Evolutionary conservation across 441 rosid species (phyloP), one percentile per base, ranked within the genome.

Genomic region (Pelargonium fulgidum): DNA sequence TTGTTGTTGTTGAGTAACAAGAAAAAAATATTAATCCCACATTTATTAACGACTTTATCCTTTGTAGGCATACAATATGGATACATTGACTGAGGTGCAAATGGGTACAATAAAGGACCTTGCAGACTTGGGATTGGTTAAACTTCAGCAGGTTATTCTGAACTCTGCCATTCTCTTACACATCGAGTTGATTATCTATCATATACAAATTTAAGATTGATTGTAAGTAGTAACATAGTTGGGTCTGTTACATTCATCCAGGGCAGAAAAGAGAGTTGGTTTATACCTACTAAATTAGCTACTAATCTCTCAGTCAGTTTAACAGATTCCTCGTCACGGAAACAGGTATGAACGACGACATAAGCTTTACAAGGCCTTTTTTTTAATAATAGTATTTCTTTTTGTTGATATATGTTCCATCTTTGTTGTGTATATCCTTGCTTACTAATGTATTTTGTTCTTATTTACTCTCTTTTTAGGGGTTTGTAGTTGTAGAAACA

Each of bases 221-320:
- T 17, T 16, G 19, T 17, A 7, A 56, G 24, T 56, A 16, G 62
- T 56, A 56, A 56, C 29, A 9, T 41, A 29, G 5, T 29, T 29
- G 36, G 36, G 66, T 74, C 41, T 58, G 50, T 71, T 74, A 64
- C 42, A 61, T 67, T 47, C 50, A 67, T 65, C 64, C 87, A 93
- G 99, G 99, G 97, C 70, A 87, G 92, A 81, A 93, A 88, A 73
- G 99, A 91, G 68, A 88, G 90, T 80, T 93, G 99, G 99, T 91
- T 93, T 82, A 88, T 91, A 79, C 99, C 99, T 33, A 93, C 97
- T 76, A 90, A 87, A 77, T 78, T 93, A 79, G 93, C 90, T 26
- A 88, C 97, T 58, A 91, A 89, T 84, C 85, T 93, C 70, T 91
- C 99, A 36, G 80, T 90, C 77, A 93, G 96, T 81, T 85, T 93